Base-by-base conservation (phyloP, 805 yeast species). In the Yarrowia sp. region DNA sequence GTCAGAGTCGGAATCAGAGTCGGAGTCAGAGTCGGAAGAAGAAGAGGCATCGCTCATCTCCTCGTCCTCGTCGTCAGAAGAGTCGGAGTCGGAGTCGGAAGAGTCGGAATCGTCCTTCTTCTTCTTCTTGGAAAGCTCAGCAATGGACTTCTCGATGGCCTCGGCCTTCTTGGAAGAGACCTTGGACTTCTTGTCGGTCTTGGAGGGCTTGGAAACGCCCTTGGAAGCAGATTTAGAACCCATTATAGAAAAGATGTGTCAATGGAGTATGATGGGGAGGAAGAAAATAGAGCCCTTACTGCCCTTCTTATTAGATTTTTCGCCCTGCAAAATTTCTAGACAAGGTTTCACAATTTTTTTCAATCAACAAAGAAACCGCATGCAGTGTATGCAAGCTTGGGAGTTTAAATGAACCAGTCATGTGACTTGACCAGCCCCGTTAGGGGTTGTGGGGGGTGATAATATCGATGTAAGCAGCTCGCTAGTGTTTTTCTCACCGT, bases 21-120 rank as follows among this genome's bases (percentile, higher is more conserved):
- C 75, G 40, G 76, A 72, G 53, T 70, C 73, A 42, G 75, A 71
- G 69, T 72, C 76, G 40, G 79, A 76, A 32, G 55, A 49, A 55
- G 76, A 72, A 55, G 72, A 73, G 53, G 76, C 74, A 59, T 72
- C 78, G 42, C 81, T 77, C 43, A 74, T 75, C 32, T 80, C 75
- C 67, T 69, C 73, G 43, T 76, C 71, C 10, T 61, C 69, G 46
- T 72, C 56, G 69, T 49, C 42, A 46, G 64, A 67, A 40, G 68
- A 66, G 70, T 70, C 64, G 63, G 70, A 59, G 40, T 38, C 40
- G 32, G 58, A 50, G 26, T 52, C 59, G 45, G 78, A 73, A 53
- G 75, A 74, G 38, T 26, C 32, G 32, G 79, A 75, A 35, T 71
- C 74, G 46, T 72, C 75, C 67, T 69, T 66, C 69, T 69, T 70